A percentile compares a stretch with the other conserved stretches of the same genome.
Conservation (phyloP, 2,329 filamentous ascomycete genomes). For the Nothomitra cinnamomea region DNA sequence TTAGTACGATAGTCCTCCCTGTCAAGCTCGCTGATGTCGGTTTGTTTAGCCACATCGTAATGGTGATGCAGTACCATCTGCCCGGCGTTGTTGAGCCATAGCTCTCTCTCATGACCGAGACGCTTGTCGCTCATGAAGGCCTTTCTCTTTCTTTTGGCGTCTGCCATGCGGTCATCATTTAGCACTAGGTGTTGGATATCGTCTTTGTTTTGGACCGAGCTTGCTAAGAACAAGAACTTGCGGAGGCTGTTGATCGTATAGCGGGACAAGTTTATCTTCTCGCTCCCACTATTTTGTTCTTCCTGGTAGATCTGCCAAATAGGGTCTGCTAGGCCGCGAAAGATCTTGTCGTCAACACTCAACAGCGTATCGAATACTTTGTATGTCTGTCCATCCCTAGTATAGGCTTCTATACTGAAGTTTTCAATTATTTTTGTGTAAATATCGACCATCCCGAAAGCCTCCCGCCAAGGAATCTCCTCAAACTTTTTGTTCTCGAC, state of each 20-base stretch:
- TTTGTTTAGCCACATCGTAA: conserved; percentile 12
- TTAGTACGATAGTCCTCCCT: conserved; percentile 16
- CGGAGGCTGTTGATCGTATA: conserved; percentile 15
- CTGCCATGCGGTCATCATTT: conserved; percentile 12
- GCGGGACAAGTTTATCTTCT: conserved; percentile 9
- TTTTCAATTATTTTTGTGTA: conserved; percentile 17
- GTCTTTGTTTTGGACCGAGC: conserved; percentile 14
- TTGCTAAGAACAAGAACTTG: conserved; percentile 16
- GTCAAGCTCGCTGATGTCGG: conserved; percentile 15
- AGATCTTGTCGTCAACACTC: conserved; percentile 14
- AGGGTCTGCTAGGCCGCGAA: conserved; percentile 12
- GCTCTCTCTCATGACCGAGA: conserved; percentile 16
- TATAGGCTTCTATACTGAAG: conserved; percentile 13
- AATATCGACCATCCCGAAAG: conserved; percentile 15
- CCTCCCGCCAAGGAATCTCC: conserved; percentile 15
- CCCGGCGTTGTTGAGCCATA: conserved; percentile 15
- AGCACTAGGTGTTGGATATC: conserved; percentile 15
- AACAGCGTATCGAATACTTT: conserved; percentile 15
- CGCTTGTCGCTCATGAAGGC: conserved; percentile 14
- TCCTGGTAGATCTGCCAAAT: conserved; percentile 13
- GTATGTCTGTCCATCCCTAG: conserved; percentile 13
- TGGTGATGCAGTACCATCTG: conserved; percentile 13
- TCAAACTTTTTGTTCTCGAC: conserved; percentile 14
- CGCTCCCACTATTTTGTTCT: conserved; percentile 7
- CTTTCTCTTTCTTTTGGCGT: conserved; percentile 13